These are phyloP conservation scores for Arthromyces matolae DNA, from an alignment of 768 basidiomycete species.

Conservation along the genomic window DNA sequence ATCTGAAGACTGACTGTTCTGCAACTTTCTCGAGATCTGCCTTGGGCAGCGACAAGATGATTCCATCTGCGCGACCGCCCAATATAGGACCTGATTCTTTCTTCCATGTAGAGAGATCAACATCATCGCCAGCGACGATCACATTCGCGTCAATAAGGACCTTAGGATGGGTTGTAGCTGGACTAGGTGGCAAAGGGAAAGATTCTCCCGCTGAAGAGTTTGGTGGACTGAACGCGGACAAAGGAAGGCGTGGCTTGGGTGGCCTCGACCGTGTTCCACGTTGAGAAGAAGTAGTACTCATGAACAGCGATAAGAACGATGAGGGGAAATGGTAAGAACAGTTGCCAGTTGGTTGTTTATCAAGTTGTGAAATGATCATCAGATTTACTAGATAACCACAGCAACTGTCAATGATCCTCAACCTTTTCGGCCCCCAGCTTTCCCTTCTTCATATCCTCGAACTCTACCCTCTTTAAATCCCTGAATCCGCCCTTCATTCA, in stretches of 20 bases:
- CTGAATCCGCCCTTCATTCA: constrained; percentile 39
- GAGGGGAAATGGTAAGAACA: neutral
- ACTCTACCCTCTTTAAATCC: constrained; percentile 41
- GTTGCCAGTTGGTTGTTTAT: constrained; percentile 24
- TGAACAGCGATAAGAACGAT: neutral
- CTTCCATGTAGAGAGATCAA: constrained; percentile 48
- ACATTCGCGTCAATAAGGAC: constrained; percentile 69
- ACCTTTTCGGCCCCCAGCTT: constrained; percentile 15
- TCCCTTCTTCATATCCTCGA: constrained; percentile 38
- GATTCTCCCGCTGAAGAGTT: constrained; percentile 62
- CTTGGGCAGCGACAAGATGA: constrained; percentile 53
- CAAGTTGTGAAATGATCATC: too few relatives aligned
- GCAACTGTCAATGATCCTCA: constrained; percentile 50
- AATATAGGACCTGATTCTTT: constrained; percentile 45
- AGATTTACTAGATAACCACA: too few relatives aligned
- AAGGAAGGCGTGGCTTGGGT: constrained; percentile 65
- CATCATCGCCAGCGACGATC: constrained; percentile 35
- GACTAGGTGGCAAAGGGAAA: constrained; percentile 68
- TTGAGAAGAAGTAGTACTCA: constrained; percentile 17
- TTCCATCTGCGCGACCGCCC: constrained; percentile 42
- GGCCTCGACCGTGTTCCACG: constrained; percentile 46
- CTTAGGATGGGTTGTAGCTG: constrained; percentile 60
- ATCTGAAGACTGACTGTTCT: constrained; percentile 40
- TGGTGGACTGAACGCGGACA: constrained; percentile 73
- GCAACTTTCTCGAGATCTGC: constrained; percentile 41